Evolutionary conservation across 768 basidiomycete species (phyloP), one percentile per base, ranked within the genome.

Genomic region (Serpula lacrymans): DNA sequence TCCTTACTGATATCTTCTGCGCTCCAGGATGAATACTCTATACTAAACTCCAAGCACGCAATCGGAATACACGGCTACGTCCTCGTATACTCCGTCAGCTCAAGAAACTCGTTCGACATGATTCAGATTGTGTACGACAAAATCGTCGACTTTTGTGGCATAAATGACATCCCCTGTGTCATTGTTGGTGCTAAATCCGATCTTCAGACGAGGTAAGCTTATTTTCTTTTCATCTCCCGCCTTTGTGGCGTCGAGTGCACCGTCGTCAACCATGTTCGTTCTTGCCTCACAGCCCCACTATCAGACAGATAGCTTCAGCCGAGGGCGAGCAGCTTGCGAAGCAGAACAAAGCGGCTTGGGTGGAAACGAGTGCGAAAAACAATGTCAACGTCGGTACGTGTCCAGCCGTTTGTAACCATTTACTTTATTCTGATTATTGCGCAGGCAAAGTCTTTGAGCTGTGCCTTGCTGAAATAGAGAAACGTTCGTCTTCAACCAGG

Each of bases 1-100:
- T 47, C 45, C 34, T 18, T 43, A 33, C 37, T 45, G 12, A 22
- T 21, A 20, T n/a, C n/a, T n/a, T n/a, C n/a, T n/a, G n/a, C n/a
- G 42, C 42, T 34, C 12, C 59, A 93, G 92, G 95, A 98, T 57
- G 95, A 99, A 63, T 97, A 88, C 68, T 88, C 91, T 14, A 88
- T 94, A 42, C 79, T 99, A 49, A 91, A 90, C 51, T 77, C 88
- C 20, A 90, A 93, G 60, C 89, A 97, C 57, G 93, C 92, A 28
- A 90, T 97, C 53, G 95, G 95, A 38, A 91, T 95, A 54, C 94
- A 99, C 57, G 95, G 95, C 57, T 99, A 88, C 62, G 79, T 99
- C 55, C 81, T 99, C 53, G 94, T 97, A 32, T 99, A 97, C 70
- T 89, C 89, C 3, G 91, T 98, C 63, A 77, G 89, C 4, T 89